A percentile compares a stretch with the other conserved stretches of the same genome.
phyloP scores from a whole-genome alignment of 768 basidiomycete species.

The Pisolithus orientalis region DNA sequence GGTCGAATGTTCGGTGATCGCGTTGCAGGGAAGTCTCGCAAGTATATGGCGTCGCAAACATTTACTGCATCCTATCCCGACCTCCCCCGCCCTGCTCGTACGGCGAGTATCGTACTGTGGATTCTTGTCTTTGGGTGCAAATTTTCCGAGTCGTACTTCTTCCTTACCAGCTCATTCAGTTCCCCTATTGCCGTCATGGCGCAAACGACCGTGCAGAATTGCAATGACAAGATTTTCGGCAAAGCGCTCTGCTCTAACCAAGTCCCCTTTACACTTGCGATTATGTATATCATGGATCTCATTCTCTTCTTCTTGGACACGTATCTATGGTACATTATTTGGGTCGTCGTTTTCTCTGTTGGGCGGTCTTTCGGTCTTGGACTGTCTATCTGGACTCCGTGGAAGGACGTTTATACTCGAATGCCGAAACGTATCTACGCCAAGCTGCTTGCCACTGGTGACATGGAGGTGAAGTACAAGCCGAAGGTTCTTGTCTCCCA shows the following conservation, averaged over 20 bases:
- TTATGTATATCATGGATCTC: constrained; percentile 99
- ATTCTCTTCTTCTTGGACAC: constrained; percentile 99
- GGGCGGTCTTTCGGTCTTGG: constrained; percentile 88
- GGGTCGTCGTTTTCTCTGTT: constrained; percentile 93
- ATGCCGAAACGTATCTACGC: constrained; percentile 98
- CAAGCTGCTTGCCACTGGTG: constrained; percentile 89
- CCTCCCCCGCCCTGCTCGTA: constrained; percentile 64
- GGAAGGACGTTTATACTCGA: constrained; percentile 95
- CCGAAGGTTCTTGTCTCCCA: constrained; percentile 99
- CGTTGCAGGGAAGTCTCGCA: constrained; percentile 94
- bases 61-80: constrained; percentile 96
- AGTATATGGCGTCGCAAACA: constrained; percentile 97
- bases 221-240: constrained; percentile 81
- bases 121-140: constrained; percentile 94
- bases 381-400: constrained; percentile 97
- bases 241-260: constrained; percentile 81
- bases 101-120: constrained; percentile 86
- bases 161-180: constrained; percentile 94
- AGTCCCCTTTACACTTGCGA: constrained; percentile 87
- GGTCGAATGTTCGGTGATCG: constrained; percentile 99
- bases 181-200: constrained; percentile 97
- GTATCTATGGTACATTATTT: constrained; percentile 99
- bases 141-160: constrained; percentile 96
- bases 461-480: constrained; percentile 99
- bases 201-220: constrained; percentile 87